Base-by-base conservation (phyloP, 2,329 filamentous ascomycete species). In the Stromatinia cepivora region DNA sequence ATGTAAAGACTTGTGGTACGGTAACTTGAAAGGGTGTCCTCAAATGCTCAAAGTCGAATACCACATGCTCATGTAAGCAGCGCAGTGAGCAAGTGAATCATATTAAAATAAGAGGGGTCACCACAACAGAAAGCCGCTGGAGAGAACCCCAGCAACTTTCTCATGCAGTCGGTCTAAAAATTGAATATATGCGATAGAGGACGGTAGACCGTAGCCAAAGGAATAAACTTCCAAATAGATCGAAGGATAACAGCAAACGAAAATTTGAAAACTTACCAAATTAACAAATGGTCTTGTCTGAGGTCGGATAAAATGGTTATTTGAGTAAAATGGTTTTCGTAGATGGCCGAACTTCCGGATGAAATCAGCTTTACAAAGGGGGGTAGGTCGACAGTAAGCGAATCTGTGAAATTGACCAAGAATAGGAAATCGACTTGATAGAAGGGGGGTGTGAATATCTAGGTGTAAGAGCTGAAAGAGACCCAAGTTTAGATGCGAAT, bases 311-410 rank as follows among this genome's bases (percentile, higher is more conserved):
- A 57, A 20, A 15, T 36, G 15, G 31, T n/a, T 7, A 15, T 39
- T 22, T 25, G 20, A 42, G 48, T 8, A 10, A 28, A 28, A 9
- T 42, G 28, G 8, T 64, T 39, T 20, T 64, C 25, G 15, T 28
- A 28, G 22, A 64, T 22, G n/a, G 17, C 61, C 46, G 20, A 28
- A 39, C 46, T 64, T 28, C 22, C 52, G n/a, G 46, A 53, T 39
- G 39, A 9, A 28, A 25, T 64, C 15, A 28, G 61, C 46, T 39
- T 53, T 25, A n/a, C 31, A 52, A 64, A 53, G 39, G 31, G 61
- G 59, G 61, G 61, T 39, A 20, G 39, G 61, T 64, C 61, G 46
- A 52, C 61, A 42, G 61, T 64, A 64, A 64, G 61, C 61, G 61
- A 64, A 64, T 39, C n/a, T 42, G 22, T 52, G 17, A 34, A 39